Conservation (phyloP, 352 stramenopile species). For the Peronospora farinosa region DNA sequence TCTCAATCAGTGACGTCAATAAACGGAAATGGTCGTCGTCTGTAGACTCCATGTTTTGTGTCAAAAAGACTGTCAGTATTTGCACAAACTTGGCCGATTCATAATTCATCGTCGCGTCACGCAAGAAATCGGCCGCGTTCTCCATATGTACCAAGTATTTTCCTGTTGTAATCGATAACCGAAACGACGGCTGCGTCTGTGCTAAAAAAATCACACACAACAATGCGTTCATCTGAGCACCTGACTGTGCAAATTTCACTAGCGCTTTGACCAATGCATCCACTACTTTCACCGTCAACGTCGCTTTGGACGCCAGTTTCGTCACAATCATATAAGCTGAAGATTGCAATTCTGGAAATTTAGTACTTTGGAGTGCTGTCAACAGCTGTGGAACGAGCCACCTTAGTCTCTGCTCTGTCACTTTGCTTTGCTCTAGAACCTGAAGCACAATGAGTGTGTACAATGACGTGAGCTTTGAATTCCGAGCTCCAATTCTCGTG, state of each 20-base stretch:
- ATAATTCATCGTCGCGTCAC: slow-evolving; percentile 60
- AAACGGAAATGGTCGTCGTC: slow-evolving; percentile 39
- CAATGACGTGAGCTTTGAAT: slow-evolving; percentile 81
- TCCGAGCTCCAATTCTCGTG: slow-evolving; percentile 48
- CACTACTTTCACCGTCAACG: slow-evolving; percentile 64
- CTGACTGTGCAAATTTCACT: slow-evolving; percentile 63
- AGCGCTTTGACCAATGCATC: slow-evolving; percentile 68
- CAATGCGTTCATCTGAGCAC: slow-evolving; percentile 65
- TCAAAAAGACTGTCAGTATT: slow-evolving; percentile 46
- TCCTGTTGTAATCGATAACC: slow-evolving; percentile 41
- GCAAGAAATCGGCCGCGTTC: slow-evolving; percentile 57
- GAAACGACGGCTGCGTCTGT: slow-evolving; percentile 66
- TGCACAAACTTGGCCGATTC: slow-evolving; percentile 68
- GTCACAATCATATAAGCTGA: slow-evolving; percentile 82
- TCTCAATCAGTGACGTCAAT: slow-evolving; percentile 37
- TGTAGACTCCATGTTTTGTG: slow-evolving; percentile 28
- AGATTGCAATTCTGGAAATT: slow-evolving; percentile 70
- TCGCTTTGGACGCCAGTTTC: slow-evolving; percentile 77
- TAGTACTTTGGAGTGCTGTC: slow-evolving; percentile 53
- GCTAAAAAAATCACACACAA: slow-evolving; percentile 71
- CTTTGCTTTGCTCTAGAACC: slow-evolving; percentile 58
- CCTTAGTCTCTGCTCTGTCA: slow-evolving; percentile 66
- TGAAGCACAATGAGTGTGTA: slow-evolving; percentile 78
- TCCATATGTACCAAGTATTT: slow-evolving; percentile 68
- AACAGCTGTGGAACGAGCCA: slow-evolving; percentile 79